A percentile compares a stretch with the other conserved stretches of the same genome.
phyloP scores from a whole-genome alignment of 345 rosid genomes.

The Salix udensis region DNA sequence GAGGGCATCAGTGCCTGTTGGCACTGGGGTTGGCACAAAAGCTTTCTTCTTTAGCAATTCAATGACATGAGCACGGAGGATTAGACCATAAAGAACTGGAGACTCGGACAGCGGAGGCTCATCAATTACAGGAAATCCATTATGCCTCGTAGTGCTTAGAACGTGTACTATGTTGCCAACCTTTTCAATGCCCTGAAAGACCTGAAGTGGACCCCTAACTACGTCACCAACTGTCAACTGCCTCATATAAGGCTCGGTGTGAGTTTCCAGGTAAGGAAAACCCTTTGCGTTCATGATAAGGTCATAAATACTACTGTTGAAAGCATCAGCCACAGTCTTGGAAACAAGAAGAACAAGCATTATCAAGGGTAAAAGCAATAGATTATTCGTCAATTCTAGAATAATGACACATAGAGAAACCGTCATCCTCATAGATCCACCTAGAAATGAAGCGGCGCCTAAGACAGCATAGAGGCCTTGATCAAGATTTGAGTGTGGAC shows the following conservation, averaged over 20 bases:
- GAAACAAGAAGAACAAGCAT: constrained; percentile 91
- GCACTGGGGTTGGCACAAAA: constrained; percentile 48
- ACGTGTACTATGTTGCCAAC: constrained; percentile 66
- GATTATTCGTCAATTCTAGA: constrained; percentile 83
- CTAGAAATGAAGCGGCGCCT: constrained; percentile 88
- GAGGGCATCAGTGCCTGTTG: constrained; percentile 32
- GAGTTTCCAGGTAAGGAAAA: constrained; percentile 74
- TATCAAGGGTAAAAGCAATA: constrained; percentile 78
- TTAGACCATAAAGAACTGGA: constrained; percentile 62
- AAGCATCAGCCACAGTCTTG: constrained; percentile 91
- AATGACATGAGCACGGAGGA: constrained; percentile 74
- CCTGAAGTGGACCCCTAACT: constrained; percentile 76
- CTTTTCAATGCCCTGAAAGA: constrained; percentile 70
- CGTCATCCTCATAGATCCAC: constrained; percentile 95
- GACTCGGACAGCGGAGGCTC: constrained; percentile 46
- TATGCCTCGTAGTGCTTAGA: constrained; percentile 64
- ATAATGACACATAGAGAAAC: constrained; percentile 84
- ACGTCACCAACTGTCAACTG: constrained; percentile 75
- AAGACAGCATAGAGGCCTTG: constrained; percentile 87
- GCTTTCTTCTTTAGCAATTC: constrained; percentile 64
- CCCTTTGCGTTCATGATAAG: constrained; percentile 89
- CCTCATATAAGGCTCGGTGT: constrained; percentile 90
- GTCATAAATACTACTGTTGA: constrained; percentile 70
- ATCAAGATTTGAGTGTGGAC: constrained; percentile 53
- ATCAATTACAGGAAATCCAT: constrained; percentile 82